phyloP scores from a whole-genome alignment of 2,329 filamentous ascomycete genomes.

The Calonectria hawksworthii region DNA sequence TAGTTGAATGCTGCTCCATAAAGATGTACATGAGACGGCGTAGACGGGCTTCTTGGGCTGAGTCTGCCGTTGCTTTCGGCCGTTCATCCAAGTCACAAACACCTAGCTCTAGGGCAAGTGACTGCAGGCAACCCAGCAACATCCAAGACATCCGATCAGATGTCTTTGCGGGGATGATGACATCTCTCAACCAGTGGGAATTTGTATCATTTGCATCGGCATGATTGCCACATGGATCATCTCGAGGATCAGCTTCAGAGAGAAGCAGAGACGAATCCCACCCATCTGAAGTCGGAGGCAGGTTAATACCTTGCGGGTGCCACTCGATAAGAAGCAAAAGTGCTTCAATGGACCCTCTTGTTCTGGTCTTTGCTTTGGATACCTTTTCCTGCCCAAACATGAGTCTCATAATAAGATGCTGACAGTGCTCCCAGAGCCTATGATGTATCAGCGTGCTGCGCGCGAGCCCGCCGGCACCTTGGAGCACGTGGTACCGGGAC shows the following conservation, averaged over 20 bases:
- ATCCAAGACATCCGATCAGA: conserved; percentile 72
- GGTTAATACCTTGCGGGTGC: conserved; percentile 68
- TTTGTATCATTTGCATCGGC: conserved; percentile 17
- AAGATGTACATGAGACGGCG: conserved; percentile 30
- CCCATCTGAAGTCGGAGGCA: conserved; percentile 66
- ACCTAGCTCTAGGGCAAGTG: conserved; percentile 33
- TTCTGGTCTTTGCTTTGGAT: conserved; percentile 62
- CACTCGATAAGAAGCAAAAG: conserved; percentile 68
- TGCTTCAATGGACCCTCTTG: conserved; percentile 66
- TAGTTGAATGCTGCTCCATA: conserved; percentile 32
- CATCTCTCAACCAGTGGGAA: conserved; percentile 62
- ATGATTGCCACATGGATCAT: conserved; percentile 31
- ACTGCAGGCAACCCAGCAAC: conserved; percentile 58
- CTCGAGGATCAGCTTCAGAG: conserved; percentile 52
- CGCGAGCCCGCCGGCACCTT: conserved; percentile 58
- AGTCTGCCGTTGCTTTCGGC: not conserved
- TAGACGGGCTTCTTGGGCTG: not conserved
- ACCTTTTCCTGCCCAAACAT: conserved; percentile 67
- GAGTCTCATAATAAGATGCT: conserved; percentile 65
- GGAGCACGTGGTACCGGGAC: conserved; percentile 62
- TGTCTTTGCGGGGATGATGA: conserved; percentile 66
- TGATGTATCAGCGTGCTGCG: conserved; percentile 67
- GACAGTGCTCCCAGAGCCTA: conserved; percentile 67
- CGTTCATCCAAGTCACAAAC: conserved; percentile 25
- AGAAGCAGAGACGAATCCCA: conserved; percentile 68